Conservation (phyloP, 441 rosid species). For the Mallotus japonicus region DNA sequence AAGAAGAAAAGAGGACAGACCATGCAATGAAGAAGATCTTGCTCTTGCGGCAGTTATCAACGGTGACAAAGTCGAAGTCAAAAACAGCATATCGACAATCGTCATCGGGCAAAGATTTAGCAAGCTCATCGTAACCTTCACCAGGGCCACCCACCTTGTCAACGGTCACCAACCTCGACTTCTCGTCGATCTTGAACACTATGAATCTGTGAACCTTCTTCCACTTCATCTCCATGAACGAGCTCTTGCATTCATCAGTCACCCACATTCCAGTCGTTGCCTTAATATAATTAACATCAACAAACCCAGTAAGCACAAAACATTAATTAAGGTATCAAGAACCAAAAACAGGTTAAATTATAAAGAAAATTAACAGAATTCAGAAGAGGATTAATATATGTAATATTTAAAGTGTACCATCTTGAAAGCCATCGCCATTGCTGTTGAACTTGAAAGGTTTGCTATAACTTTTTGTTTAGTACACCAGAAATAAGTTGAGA, state of each 20-base stretch:
- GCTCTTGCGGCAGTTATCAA: constrained; percentile 89
- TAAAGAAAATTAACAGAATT: neutral
- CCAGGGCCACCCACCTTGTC: constrained; percentile 81
- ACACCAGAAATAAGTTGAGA: neutral
- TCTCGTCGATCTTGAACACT: constrained; percentile 88
- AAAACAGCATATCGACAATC: constrained; percentile 90
- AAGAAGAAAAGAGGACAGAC: constrained; percentile 31
- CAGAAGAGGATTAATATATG: accelerated
- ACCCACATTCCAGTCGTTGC: constrained; percentile 88
- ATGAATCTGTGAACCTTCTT: constrained; percentile 76
- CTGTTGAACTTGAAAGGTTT: constrained; percentile 24
- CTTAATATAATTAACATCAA: constrained; percentile 26
- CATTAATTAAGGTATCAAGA: neutral
- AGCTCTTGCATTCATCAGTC: constrained; percentile 76
- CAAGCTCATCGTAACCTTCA: constrained; percentile 64
- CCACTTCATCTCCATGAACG: constrained; percentile 93
- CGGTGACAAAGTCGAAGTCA: constrained; percentile 86
- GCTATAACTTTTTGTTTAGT: neutral
- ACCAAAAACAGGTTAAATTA: neutral
- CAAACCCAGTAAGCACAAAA: neutral
- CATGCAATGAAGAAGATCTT: constrained; percentile 96
- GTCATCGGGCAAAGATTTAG: constrained; percentile 68
- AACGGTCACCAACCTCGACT: constrained; percentile 63
- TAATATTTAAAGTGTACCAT: constrained; percentile 46
- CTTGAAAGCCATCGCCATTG: constrained; percentile 98